Base-by-base conservation (phyloP, 805 yeast species). In the Naumovozyma dairenensis region DNA sequence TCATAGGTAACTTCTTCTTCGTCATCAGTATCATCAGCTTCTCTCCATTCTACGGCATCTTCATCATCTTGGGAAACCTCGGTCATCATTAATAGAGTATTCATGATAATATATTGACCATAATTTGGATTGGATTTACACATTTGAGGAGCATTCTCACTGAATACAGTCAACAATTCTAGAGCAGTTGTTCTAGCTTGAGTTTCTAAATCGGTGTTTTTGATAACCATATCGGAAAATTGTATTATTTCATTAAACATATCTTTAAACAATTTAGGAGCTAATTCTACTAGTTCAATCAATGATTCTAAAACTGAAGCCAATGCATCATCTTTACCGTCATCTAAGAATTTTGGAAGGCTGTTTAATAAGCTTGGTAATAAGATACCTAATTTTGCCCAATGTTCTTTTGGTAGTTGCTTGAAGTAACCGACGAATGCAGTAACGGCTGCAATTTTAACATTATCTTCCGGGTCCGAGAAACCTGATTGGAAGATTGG, bases 121-220 rank as follows among this genome's bases (percentile, higher is more conserved):
- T 86, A 92, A 6, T 71, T 62, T 5, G 79, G 69, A 46, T 83
- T 83, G 21, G 75, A 62, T 53, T 82, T 82, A 65, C 97, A 89
- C 98, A 92, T 92, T 33, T 77, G 77, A 25, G 98, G 97, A 7
- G 96, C 81, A 17, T 82, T 80, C 55, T 92, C 98, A 39, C 92
- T 75, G 53, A 92, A 92, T 0, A 94, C 81, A 5, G 94, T 83
- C 46, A 86, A 65, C 37, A 92, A 69, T 61, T 92, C 98, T 42
- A 92, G 63, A 4, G 96, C 92, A 1, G 92, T 80, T 48, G 84
- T 67, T 53, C 98, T 74, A 4, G 96, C 78, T 31, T 66, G 61
- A 15, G 85, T 69, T 18, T 85, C 96, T 45, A 86, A 62, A 15
- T 83, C 93, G 49, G 70, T 73, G 60, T 85, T 79, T 49, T 82